These are phyloP conservation scores for Monilinia laxa DNA, from an alignment of 2,329 filamentous ascomycete species.

Conservation along the genomic window DNA sequence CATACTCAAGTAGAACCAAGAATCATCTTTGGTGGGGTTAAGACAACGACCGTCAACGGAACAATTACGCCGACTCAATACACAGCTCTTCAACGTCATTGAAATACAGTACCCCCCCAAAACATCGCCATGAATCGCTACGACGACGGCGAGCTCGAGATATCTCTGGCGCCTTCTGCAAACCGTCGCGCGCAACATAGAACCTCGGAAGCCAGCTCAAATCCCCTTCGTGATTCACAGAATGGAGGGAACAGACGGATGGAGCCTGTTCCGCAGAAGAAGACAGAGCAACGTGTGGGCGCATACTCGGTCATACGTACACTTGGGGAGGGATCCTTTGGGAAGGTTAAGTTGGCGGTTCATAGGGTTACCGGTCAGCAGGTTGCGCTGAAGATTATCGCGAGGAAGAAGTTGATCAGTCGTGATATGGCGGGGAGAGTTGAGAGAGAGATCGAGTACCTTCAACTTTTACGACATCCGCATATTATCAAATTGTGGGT, in stretches of 20 bases:
- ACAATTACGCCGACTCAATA: constrained; percentile 6
- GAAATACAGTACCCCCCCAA: neutral
- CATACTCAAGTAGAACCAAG: constrained; percentile 2
- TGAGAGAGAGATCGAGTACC: constrained; percentile 96
- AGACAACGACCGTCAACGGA: constrained; percentile 17
- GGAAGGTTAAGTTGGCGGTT: constrained; percentile 95
- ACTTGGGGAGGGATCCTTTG: constrained; percentile 94
- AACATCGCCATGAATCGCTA: constrained; percentile 44
- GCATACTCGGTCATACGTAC: constrained; percentile 90
- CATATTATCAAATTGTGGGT: constrained; percentile 97
- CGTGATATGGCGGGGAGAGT: constrained; percentile 97
- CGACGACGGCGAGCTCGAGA: constrained; percentile 81
- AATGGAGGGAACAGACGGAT: constrained; percentile 32
- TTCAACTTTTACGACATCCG: constrained; percentile 90
- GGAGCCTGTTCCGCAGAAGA: constrained; percentile 43
- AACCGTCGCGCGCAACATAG: constrained; percentile 53
- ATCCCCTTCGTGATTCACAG: constrained; percentile 30
- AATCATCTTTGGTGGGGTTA: constrained; percentile 21
- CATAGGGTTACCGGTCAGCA: constrained; percentile 91
- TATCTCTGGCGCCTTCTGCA: constrained; percentile 66
- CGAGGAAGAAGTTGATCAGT: constrained; percentile 91
- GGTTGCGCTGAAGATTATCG: constrained; percentile 97
- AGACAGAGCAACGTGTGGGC: constrained; percentile 80
- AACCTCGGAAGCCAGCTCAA: constrained; percentile 38
- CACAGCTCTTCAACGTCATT: constrained; percentile 3